Base-by-base conservation (phyloP, 805 yeast species). In the Pichia paraexigua region DNA sequence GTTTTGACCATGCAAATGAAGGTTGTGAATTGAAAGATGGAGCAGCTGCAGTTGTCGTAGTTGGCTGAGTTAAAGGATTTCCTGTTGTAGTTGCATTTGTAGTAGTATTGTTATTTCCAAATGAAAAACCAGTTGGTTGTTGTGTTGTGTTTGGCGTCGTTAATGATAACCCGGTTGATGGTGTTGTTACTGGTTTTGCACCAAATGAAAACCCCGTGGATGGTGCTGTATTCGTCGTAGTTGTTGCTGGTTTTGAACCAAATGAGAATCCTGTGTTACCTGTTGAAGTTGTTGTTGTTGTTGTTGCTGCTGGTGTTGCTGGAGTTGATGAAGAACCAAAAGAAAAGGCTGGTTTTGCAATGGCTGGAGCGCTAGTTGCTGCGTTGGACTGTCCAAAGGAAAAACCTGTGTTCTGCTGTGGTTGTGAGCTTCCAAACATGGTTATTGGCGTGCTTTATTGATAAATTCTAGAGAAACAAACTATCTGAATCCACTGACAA, bases 21-120 rank as follows among this genome's bases (percentile, higher is more conserved):
- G 57, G 57, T 27, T 54, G 57, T 9, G 56, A 47, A 37, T 22
- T 52, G 9, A 48, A 45, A 2, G 20, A n/a, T 9, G 28, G 20
- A 17, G 41, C 35, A 25, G 44, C 27, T 24, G 45, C 21, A 4
- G 27, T 12, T 5, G 44, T 15, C 5, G 43, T 18, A 8, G 24
- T 24, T 37, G 49, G 45, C 25, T 51, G 54, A 46, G 54, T 32
- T 43, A 35, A 21, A 10, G 48, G 20, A 20, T 43, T 35, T 42
- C 43, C 10, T 54, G 62, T 35, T 53, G 58, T 47, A 56, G 58
- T 32, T 49, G 55, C 28, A 45, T n/a, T n/a, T n/a, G 55, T 44
- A 49, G 47, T 25, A 32, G 47, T 11, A 35, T 35, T 35, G 11
- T n/a, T 32, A 24, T 45, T 21, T 10, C 65, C 64, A 32, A 58